phyloP scores from a whole-genome alignment of 1,139 yeast species.

The Yamadazyma atlantica region DNA sequence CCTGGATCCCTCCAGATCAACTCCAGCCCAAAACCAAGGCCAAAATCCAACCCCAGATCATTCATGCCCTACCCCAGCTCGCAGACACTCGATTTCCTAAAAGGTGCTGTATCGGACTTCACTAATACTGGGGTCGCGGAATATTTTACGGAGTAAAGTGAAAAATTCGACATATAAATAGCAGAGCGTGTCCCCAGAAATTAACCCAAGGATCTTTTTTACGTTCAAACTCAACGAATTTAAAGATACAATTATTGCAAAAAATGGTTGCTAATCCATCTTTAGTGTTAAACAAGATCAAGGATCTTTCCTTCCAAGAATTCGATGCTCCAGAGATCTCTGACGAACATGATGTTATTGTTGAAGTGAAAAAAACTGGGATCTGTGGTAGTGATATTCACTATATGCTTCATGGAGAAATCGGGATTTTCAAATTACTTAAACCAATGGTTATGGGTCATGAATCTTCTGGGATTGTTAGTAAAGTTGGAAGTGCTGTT shows the following conservation, averaged over 20 bases:
- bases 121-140: slow-evolving; percentile 1
- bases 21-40: no score
- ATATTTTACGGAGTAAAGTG: slow-evolving; percentile 6
- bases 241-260: background rate
- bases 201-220: background rate
- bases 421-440: slow-evolving; percentile 70
- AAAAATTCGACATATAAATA: slow-evolving; percentile 5
- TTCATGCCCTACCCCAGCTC: no score
- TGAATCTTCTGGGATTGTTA: slow-evolving; percentile 72
- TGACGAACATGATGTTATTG: slow-evolving; percentile 69
- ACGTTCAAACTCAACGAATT: no score
- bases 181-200: background rate
- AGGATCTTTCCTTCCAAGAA: slow-evolving; percentile 64
- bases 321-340: slow-evolving; percentile 62
- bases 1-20: no score
- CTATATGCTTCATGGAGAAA: slow-evolving; percentile 75
- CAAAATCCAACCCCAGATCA: no score
- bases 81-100: background rate
- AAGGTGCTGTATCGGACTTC: background rate
- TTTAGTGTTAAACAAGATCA: slow-evolving; percentile 64
- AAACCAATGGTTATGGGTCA: slow-evolving; percentile 76
- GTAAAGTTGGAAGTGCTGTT: slow-evolving; percentile 64
- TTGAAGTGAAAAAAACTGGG: slow-evolving; percentile 75
- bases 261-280: slow-evolving; percentile 52
- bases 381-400: slow-evolving; percentile 90